Conservation (phyloP, 202 grass and related monocot genomes). For the Hordeum pubiflorum region DNA sequence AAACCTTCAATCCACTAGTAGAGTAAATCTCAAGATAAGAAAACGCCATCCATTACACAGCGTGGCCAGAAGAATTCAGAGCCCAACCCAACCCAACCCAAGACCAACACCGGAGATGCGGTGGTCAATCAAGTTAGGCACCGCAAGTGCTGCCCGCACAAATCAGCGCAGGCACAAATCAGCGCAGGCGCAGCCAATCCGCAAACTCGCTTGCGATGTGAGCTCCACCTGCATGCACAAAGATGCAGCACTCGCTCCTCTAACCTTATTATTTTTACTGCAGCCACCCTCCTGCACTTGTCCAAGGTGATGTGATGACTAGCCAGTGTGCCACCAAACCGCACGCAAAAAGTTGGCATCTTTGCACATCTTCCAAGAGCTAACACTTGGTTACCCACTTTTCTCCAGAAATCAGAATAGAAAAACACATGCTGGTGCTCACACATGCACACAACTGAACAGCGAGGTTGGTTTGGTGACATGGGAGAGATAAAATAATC, state of each 20-base stretch:
- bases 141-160: not conserved
- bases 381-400: slow-evolving; percentile 34
- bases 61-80: not conserved
- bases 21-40: not conserved
- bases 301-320: slow-evolving; percentile 2
- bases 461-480: slow-evolving; percentile 10
- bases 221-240: slow-evolving; percentile 25
- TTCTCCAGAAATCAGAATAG: slow-evolving; percentile 7
- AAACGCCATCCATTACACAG: not conserved
- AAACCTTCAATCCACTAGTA: not conserved
- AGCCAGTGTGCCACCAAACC: slow-evolving; percentile 28
- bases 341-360: slow-evolving; percentile 39
- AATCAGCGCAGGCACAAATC: slow-evolving; percentile 25
- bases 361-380: slow-evolving; percentile 45
- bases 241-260: not conserved
- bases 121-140: slow-evolving; percentile 38
- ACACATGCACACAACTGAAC: slow-evolving; percentile 17
- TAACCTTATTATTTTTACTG: not conserved
- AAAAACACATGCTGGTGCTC: slow-evolving; percentile 11
- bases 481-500: slow-evolving; percentile 28
- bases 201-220: slow-evolving; percentile 26
- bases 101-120: not conserved
- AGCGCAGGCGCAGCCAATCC: slow-evolving; percentile 11
- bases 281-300: slow-evolving; percentile 1
- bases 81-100: not conserved